A percentile compares a stretch with the other conserved stretches of the same genome.
Conservation (phyloP, 495 filamentous ascomycete species). For the Achaetomiella virescens region DNA sequence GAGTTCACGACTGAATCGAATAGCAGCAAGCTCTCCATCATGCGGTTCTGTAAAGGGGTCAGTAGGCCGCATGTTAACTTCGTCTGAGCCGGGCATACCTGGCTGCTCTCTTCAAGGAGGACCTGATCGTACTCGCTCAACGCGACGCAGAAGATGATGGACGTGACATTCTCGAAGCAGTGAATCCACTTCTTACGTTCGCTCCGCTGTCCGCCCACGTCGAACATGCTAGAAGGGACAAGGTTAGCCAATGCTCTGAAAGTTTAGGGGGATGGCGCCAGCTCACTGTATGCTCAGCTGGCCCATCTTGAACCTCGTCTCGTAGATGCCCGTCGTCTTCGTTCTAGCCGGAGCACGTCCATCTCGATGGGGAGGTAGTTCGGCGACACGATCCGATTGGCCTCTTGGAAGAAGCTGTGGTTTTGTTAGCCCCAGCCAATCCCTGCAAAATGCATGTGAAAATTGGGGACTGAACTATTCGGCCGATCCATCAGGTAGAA, state of each 20-base stretch:
- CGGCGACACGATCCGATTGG: conserved; percentile 70
- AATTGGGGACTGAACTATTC: conserved; percentile 70
- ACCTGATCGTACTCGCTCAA: conserved; percentile 98
- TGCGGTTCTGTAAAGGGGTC: conserved; percentile 66
- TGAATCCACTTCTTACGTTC: conserved; percentile 99
- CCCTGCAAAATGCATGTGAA: not conserved
- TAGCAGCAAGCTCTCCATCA: conserved; percentile 97
- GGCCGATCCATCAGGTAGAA: conserved; percentile 98
- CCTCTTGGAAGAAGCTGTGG: conserved; percentile 88
- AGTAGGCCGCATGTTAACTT: conserved; percentile 9
- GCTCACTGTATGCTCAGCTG: conserved; percentile 97
- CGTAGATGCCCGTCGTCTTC: conserved; percentile 99
- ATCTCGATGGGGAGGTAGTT: conserved; percentile 88
- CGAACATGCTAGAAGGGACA: conserved; percentile 75
- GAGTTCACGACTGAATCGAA: conserved; percentile 99
- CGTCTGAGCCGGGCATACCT: conserved; percentile 49
- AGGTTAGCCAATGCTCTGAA: conserved; percentile 9
- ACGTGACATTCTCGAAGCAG: conserved; percentile 98
- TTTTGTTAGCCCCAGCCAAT: conserved; percentile 1
- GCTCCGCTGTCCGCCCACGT: conserved; percentile 93
- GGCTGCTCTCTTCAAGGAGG: conserved; percentile 91
- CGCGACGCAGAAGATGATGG: conserved; percentile 99
- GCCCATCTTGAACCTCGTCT: conserved; percentile 96
- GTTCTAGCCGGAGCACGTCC: conserved; percentile 93
- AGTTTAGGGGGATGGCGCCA: not conserved